A percentile compares a stretch with the other conserved stretches of the same genome.
These are phyloP conservation scores for Asclepias syriaca DNA, from an alignment of 257 asterid species.

Conservation along the genomic window DNA sequence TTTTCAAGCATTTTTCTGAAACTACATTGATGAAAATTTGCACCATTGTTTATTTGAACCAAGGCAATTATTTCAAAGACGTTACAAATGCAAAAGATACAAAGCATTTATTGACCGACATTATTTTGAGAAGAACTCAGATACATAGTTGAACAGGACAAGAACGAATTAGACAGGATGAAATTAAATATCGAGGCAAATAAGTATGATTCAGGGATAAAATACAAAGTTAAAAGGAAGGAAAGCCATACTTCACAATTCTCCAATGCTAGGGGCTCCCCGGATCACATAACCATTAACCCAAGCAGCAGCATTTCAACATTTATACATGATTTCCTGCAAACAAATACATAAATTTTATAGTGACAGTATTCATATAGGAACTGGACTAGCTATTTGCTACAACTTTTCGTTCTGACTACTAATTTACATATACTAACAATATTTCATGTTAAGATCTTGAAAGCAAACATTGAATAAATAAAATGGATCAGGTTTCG, in stretches of 20 bases:
- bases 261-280: not conserved
- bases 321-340: not conserved
- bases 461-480: not conserved
- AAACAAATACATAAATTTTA: not conserved
- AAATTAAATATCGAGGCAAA: not conserved
- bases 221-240: not conserved
- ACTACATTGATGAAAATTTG: not conserved
- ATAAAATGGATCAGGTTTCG: not conserved
- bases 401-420: not conserved
- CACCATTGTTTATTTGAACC: not conserved
- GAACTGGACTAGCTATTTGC: not conserved
- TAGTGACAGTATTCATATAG: not conserved
- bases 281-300: not conserved
- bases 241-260: not conserved
- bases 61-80: not conserved
- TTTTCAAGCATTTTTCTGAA: not conserved
- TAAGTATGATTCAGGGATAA: not conserved
- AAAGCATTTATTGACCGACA: not conserved
- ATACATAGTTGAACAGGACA: not conserved
- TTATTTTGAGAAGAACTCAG: not conserved
- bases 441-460: not conserved
- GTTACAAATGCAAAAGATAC: not conserved
- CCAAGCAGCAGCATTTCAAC: conserved; percentile 1
- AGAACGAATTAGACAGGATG: not conserved
- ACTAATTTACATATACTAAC: not conserved